Base-by-base conservation (phyloP, 2,329 filamentous ascomycete genomes). In the Tolypocladium tropicale region DNA sequence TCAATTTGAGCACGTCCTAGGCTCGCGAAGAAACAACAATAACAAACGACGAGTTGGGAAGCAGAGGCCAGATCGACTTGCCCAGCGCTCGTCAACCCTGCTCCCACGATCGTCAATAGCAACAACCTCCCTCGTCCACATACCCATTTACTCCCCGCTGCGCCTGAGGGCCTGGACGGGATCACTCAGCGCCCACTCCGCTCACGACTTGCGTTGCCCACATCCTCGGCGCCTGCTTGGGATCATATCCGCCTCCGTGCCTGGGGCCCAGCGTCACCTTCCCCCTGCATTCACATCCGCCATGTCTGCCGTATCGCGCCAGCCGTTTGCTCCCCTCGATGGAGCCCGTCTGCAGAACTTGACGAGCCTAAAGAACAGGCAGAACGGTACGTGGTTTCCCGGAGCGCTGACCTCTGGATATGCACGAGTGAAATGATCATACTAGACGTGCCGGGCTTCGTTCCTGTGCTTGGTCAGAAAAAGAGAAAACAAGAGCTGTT, bases 261-360 rank as follows among this genome's bases (percentile, higher is more conserved):
- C n/a, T n/a, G n/a, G n/a, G n/a, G n/a, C n/a, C n/a, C n/a, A n/a
- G n/a, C n/a, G n/a, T n/a, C n/a, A n/a, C 18, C 37, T 41, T 12
- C 36, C 33, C 18, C 33, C 34, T 32, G 21, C 30, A 53, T 43
- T 21, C 34, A 32, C 33, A 67, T n/a, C 16, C 43, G 67, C 65
- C 65, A 84, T 84, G 80, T 78, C 81, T 68, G 70, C 79, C 62
- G 63, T 79, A 59, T 74, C 77, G 59, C 83, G 88, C 66, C 86
- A 90, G 72, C 88, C 88, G 6, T 91, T 92, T 70, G 88, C 84
- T 67, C 85, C 85, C 52, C 77, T 92, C 55, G 83, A 89, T 67
- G 79, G 78, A 63, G 75, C 84, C 56, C 83, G 89, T 62, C 77
- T 92, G 30, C 86, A 90, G 70, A 83, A 77, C 61, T 76, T 93